phyloP scores from a whole-genome alignment of 1,284 basidiomycete genomes.

The Sporisorium sorghi region DNA sequence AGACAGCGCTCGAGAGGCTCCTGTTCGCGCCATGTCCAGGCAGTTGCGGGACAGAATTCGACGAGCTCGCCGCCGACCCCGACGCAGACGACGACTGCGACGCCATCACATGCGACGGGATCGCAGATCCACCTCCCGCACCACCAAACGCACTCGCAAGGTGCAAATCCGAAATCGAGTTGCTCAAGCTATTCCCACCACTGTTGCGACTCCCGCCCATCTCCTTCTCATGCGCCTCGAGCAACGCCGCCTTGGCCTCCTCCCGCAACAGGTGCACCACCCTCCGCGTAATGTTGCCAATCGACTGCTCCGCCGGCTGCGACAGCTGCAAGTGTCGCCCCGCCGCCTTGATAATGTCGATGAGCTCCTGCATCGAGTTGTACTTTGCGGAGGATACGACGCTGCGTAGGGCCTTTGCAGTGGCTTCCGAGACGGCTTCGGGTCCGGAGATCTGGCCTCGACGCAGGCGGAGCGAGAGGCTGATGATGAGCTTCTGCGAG shows the following conservation, averaged over 20 bases:
- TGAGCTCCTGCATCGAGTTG: constrained; percentile 85
- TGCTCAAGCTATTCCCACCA: constrained; percentile 28
- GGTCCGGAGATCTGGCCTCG: constrained; percentile 52
- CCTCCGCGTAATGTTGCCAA: constrained; percentile 91
- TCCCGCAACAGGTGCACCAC: constrained; percentile 92
- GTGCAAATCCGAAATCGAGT: constrained; percentile 47
- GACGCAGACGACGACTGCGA: constrained; percentile 11
- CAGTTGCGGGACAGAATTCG: constrained; percentile 17
- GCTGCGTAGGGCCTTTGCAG: constrained; percentile 84
- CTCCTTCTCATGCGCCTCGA: constrained; percentile 46
- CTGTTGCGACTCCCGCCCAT: not conserved
- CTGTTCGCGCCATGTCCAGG: not conserved
- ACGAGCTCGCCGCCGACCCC: constrained; percentile 35
- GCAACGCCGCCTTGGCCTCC: constrained; percentile 72
- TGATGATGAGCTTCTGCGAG: constrained; percentile 50
- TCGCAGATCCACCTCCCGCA: constrained; percentile 4
- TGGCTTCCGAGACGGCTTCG: constrained; percentile 81
- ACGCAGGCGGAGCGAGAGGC: constrained; percentile 52
- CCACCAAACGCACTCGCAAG: constrained; percentile 29
- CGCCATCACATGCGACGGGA: constrained; percentile 18
- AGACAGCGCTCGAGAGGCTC: too few relatives aligned
- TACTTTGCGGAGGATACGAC: constrained; percentile 89
- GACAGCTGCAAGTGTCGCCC: constrained; percentile 85
- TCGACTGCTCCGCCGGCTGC: constrained; percentile 89
- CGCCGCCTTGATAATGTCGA: constrained; percentile 82